Evolutionary conservation across 1,284 basidiomycete genomes (phyloP).

Genomic region (Boletus mariae): DNA sequence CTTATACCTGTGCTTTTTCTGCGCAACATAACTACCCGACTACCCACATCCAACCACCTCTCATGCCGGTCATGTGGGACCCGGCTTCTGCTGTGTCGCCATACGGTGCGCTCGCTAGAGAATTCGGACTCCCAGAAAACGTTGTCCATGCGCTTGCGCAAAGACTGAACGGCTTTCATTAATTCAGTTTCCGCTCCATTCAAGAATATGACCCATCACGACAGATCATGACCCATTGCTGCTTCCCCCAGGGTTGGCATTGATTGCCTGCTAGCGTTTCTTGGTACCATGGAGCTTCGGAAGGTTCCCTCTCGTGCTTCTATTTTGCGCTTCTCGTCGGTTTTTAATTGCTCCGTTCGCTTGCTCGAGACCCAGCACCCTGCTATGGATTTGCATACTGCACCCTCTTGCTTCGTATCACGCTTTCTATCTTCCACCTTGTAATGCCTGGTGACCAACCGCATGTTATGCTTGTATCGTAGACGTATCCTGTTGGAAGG

Average conservation of each 20-base stretch:
- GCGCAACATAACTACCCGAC: constrained; percentile 7
- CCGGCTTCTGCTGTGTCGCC: constrained; percentile 19
- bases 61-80: constrained; percentile 24
- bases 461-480: constrained; percentile 27
- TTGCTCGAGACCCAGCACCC: constrained; percentile 12
- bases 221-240: constrained; percentile 19
- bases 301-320: constrained; percentile 10
- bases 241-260: constrained; percentile 19
- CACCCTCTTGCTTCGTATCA: constrained; percentile 6
- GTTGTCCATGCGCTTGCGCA: constrained; percentile 66
- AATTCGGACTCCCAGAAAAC: constrained; percentile 68
- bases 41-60: constrained; percentile 10
- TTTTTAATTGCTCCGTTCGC: constrained; percentile 15
- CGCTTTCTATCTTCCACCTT: constrained; percentile 12
- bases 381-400: constrained; percentile 29
- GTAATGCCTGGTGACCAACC: constrained; percentile 20
- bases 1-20: constrained; percentile 22
- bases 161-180: constrained; percentile 39
- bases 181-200: constrained; percentile 3
- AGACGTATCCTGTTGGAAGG: constrained; percentile 14
- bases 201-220: constrained; percentile 1
- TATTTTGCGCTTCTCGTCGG: constrained; percentile 15
- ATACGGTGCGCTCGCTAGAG: constrained; percentile 56
- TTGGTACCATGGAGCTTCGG: constrained; percentile 25
- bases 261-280: constrained; percentile 27